Evolutionary conservation across 2,329 filamentous ascomycete genomes (phyloP).

Genomic region (Pseudopyricularia cyperi): DNA sequence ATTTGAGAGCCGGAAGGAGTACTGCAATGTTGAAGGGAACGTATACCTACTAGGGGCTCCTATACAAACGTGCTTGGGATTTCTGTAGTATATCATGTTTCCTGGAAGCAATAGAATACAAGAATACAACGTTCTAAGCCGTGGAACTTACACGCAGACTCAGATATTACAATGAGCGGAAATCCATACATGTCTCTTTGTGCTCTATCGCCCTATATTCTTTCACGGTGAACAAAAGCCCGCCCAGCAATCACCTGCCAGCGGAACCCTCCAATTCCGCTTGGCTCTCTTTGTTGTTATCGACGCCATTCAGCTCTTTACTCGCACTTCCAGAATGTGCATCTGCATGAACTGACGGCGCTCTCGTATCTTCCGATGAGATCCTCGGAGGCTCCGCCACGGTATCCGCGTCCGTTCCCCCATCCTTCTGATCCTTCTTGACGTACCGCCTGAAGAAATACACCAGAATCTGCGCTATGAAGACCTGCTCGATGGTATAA

Average conservation of each 20-base stretch:
- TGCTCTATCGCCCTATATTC: not conserved
- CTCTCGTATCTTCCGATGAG: not conserved
- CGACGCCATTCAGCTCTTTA: not conserved
- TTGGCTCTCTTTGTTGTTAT: not conserved
- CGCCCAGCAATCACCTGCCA: not conserved
- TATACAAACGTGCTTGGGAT: too few relatives aligned
- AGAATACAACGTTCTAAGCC: too few relatives aligned
- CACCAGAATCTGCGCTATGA: conserved; percentile 30
- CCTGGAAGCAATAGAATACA: too few relatives aligned
- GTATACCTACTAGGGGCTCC: too few relatives aligned
- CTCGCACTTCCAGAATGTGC: not conserved
- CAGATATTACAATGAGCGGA: too few relatives aligned
- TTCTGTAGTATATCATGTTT: too few relatives aligned
- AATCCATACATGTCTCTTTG: too few relatives aligned
- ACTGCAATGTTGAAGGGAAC: too few relatives aligned
- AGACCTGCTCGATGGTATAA: conserved; percentile 45
- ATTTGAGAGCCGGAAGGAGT: too few relatives aligned
- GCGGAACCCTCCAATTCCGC: not conserved
- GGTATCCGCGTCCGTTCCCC: conserved; percentile 11
- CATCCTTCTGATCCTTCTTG: conserved; percentile 8
- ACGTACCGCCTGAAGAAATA: conserved; percentile 34
- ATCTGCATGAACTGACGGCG: not conserved
- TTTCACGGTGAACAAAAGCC: too few relatives aligned
- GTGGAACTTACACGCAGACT: too few relatives aligned
- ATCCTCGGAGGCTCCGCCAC: not conserved